Conservation (phyloP, 2,329 filamentous ascomycete genomes). For the Colletotrichum eleusines region DNA sequence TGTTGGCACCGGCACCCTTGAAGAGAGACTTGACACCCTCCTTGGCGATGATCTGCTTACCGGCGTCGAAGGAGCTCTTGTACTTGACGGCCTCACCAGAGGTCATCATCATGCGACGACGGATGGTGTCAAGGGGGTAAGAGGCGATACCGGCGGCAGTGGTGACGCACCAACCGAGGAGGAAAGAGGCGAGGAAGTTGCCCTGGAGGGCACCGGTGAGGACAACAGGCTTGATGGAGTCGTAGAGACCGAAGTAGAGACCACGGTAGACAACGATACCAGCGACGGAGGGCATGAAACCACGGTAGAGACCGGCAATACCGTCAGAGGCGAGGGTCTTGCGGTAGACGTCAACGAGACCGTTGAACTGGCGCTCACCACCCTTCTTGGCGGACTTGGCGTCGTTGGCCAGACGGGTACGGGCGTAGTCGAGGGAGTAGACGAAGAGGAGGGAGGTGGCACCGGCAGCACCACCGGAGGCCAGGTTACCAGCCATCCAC, state of each 20-base stretch:
- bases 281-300: slow-evolving; percentile 99
- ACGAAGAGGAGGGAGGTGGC: slow-evolving; percentile 99
- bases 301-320: slow-evolving; percentile 99
- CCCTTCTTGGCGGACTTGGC: slow-evolving; percentile 97
- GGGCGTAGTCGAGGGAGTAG: slow-evolving; percentile 99
- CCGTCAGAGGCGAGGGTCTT: slow-evolving; percentile 99
- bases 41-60: slow-evolving; percentile 94
- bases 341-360: slow-evolving; percentile 99
- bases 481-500: slow-evolving; percentile 99
- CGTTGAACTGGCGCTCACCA: slow-evolving; percentile 99
- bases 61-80: slow-evolving; percentile 95
- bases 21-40: slow-evolving; percentile 99
- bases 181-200: slow-evolving; percentile 99
- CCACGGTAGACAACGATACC: slow-evolving; percentile 99
- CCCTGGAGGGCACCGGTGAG: slow-evolving; percentile 91
- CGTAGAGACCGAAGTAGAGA: slow-evolving; percentile 99
- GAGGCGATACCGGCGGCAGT: slow-evolving; percentile 99
- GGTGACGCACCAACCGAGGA: slow-evolving; percentile 98
- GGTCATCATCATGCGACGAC: slow-evolving; percentile 99
- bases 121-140: slow-evolving; percentile 99
- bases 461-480: slow-evolving; percentile 99
- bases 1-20: slow-evolving; percentile 99
- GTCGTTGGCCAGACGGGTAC: slow-evolving; percentile 99
- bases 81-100: slow-evolving; percentile 99
- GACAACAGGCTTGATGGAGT: slow-evolving; percentile 99